These are phyloP conservation scores for Paulownia fortunei DNA, from an alignment of 257 asterid species.

Conservation along the genomic window DNA sequence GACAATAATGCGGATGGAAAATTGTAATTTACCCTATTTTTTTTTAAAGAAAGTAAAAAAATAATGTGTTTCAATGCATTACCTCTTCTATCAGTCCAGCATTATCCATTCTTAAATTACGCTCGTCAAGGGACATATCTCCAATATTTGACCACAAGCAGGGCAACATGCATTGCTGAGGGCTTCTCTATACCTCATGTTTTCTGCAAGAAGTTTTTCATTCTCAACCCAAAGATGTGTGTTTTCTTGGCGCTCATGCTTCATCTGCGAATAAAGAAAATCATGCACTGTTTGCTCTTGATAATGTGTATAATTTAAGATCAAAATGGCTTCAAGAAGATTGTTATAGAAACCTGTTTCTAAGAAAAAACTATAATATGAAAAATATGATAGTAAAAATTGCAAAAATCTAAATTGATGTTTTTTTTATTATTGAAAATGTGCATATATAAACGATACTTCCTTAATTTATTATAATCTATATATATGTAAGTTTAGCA, in stretches of 20 bases:
- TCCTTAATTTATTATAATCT: too few species aligned
- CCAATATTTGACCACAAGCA: conserved; percentile 49
- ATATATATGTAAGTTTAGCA: too few species aligned
- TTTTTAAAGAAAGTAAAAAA: not conserved
- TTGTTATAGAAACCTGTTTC: too few species aligned
- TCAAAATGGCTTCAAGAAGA: not conserved
- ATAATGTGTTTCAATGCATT: not conserved
- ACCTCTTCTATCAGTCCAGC: conserved; percentile 56
- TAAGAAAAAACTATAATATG: too few species aligned
- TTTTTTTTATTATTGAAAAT: too few species aligned
- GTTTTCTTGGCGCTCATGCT: conserved; percentile 35
- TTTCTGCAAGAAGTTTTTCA: conserved; percentile 34
- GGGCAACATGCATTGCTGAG: conserved; percentile 47
- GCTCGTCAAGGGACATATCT: conserved; percentile 51
- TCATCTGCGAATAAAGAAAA: conserved; percentile 18
- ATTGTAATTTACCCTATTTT: too few species aligned
- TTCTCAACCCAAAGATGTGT: conserved; percentile 33
- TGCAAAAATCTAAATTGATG: too few species aligned
- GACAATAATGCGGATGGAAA: too few species aligned
- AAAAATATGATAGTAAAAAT: too few species aligned
- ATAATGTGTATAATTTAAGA: too few species aligned
- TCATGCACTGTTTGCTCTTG: too few species aligned
- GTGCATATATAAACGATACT: too few species aligned
- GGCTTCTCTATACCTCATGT: conserved; percentile 43
- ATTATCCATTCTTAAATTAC: conserved; percentile 48